Base-by-base conservation (phyloP, 2,329 filamentous ascomycete genomes). In the Graphiopsis chlorocephala region DNA sequence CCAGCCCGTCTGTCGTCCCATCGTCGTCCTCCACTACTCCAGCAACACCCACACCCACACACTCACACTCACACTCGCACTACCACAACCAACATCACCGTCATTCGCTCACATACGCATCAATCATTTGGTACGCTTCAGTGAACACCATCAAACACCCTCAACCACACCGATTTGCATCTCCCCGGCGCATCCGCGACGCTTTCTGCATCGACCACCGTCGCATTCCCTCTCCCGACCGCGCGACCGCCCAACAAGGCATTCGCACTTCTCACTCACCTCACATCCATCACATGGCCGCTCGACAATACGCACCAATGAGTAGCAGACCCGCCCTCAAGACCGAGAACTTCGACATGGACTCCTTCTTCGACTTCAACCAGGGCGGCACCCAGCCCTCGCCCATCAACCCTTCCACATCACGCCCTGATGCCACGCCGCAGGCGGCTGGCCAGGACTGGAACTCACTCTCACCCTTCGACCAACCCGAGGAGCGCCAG, bases 341-440 rank as follows among this genome's bases (percentile, higher is more conserved):
- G 71, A 73, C 74, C 60, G 75, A 77, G 64, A 66, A 71, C 61
- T 70, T 77, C 70, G 75, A 78, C 68, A 77, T 78, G 76, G 75
- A 77, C 71, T 70, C 74, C 50, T 73, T 77, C 72, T 77, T 78
- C 73, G 75, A 78, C 72, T 78, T 78, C 73, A 75, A 72, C 70
- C 72, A 74, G 57, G 70, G 71, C 69, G 72, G 70, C 58, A 71
- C 71, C 52, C 71, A 72, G 59, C 65, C 69, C 38, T 74, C 74
- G 23, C 71, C 74, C 28, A 68, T 68, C 17, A 69, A 68, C 60
- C 71, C 72, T 42, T 69, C 72, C 14, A 70, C 72, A 29, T 69
- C 71, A 61, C 70, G 69, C 58, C 66, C 69, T 64, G 71, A 72
- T 59, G 68, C 67, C 42, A 58, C 62, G 14, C 62, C 62, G 25